Percentiles rank a stretch among this genome's conserved stretches.
These are phyloP conservation scores for Phytophthora pseudosyringae DNA, from an alignment of 352 stramenopile genomes.

Conservation along the genomic window DNA sequence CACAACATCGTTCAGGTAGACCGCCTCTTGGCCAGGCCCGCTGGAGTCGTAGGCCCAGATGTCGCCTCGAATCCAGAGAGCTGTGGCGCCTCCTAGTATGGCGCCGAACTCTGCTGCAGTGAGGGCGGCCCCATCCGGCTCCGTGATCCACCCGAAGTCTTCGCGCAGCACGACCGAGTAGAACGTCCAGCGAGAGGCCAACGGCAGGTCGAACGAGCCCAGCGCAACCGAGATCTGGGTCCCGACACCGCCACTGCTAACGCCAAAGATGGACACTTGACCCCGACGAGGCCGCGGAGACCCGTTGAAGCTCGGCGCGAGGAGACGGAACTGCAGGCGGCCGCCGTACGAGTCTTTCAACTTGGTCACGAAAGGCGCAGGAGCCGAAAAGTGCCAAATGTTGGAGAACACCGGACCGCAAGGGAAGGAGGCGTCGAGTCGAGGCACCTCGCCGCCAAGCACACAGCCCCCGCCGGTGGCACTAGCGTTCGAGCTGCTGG, in stretches of 20 bases:
- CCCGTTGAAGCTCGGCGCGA: slow-evolving; percentile 77
- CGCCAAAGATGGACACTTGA: slow-evolving; percentile 58
- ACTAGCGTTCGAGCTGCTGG: background rate
- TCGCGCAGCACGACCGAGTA: slow-evolving; percentile 74
- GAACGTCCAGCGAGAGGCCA: slow-evolving; percentile 51
- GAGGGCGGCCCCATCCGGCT: slow-evolving; percentile 48
- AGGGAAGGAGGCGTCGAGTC: slow-evolving; percentile 52
- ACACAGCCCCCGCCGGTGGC: slow-evolving; percentile 31
- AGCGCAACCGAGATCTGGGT: slow-evolving; percentile 57
- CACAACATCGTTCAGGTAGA: slow-evolving; percentile 75
- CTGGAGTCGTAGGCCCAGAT: slow-evolving; percentile 57
- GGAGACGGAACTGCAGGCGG: slow-evolving; percentile 71
- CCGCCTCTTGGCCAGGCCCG: slow-evolving; percentile 66
- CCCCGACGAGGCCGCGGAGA: slow-evolving; percentile 53
- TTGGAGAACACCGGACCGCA: slow-evolving; percentile 74
- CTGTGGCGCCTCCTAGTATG: slow-evolving; percentile 39
- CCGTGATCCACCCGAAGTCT: slow-evolving; percentile 79
- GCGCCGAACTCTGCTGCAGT: slow-evolving; percentile 37
- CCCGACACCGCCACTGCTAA: background rate
- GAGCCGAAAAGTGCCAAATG: slow-evolving; percentile 71
- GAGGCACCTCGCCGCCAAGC: slow-evolving; percentile 41
- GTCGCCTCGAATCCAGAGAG: slow-evolving; percentile 72
- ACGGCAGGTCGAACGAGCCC: slow-evolving; percentile 58
- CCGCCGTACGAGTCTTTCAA: slow-evolving; percentile 62
- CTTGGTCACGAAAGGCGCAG: slow-evolving; percentile 33